These are phyloP conservation scores for Chiua sp. DNA, from an alignment of 1,284 basidiomycete genomes.

Conservation along the genomic window DNA sequence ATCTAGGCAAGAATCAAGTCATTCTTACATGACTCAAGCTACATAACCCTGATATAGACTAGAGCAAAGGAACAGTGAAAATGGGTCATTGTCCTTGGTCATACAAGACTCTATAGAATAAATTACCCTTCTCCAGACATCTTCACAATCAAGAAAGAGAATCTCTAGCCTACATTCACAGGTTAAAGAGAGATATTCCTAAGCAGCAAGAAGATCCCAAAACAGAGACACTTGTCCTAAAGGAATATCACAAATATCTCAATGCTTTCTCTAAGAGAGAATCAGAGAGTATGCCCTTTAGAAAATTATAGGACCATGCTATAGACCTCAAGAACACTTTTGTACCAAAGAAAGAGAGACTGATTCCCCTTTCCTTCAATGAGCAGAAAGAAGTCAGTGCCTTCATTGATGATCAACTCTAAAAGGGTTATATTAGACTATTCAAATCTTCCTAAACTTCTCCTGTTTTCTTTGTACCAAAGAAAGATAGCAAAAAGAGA, in stretches of 20 bases:
- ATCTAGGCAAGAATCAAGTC: background rate
- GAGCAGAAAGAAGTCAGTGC: conserved; percentile 1
- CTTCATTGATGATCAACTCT: conserved; percentile 16
- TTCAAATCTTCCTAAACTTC: background rate
- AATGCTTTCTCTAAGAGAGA: background rate
- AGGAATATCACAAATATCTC: background rate
- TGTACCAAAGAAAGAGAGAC: background rate
- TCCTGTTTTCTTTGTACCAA: background rate
- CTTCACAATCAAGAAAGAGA: background rate
- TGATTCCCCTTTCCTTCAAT: background rate
- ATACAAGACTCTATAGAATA: background rate
- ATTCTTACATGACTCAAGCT: background rate
- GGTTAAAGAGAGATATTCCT: background rate
- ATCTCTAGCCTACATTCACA: background rate
- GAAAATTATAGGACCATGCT: background rate
- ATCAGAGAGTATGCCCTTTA: background rate
- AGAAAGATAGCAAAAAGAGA: no score
- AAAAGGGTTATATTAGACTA: background rate
- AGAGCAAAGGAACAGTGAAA: background rate
- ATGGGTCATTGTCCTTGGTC: background rate
- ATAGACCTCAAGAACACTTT: background rate
- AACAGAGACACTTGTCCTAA: background rate
- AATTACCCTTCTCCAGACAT: background rate
- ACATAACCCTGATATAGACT: background rate
- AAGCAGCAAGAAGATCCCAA: background rate